Evolutionary conservation across 1,139 yeast genomes (phyloP).

Genomic region (Suhomyces maxii): DNA sequence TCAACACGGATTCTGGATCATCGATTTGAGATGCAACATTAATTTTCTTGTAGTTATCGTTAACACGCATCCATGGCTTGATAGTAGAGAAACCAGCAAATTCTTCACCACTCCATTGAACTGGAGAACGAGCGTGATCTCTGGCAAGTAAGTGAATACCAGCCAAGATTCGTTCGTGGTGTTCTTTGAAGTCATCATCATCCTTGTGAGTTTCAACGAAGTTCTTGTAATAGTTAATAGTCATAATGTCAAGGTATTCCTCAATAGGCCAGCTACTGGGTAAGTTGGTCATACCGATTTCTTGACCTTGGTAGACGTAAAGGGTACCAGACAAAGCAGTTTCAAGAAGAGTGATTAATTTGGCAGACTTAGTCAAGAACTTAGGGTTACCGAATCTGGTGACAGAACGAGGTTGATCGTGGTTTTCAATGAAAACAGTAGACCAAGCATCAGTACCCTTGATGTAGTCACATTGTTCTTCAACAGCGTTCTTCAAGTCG

Average conservation of each 20-base stretch:
- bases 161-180: conserved; percentile 31
- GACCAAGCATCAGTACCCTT: conserved; percentile 60
- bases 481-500: conserved; percentile 46
- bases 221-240: conserved; percentile 42
- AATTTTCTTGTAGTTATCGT: conserved; percentile 49
- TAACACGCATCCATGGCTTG: conserved; percentile 57
- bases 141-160: conserved; percentile 42
- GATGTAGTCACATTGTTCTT: conserved; percentile 35
- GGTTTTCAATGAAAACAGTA: conserved; percentile 57
- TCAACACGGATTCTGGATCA: conserved; percentile 48
- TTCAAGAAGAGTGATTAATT: conserved; percentile 49
- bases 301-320: conserved; percentile 62
- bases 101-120: conserved; percentile 52
- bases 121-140: conserved; percentile 60
- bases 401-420: conserved; percentile 57
- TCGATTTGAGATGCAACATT: conserved; percentile 49
- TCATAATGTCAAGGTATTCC: conserved; percentile 53
- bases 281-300: conserved; percentile 55
- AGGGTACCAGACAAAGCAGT: conserved; percentile 55
- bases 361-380: conserved; percentile 39
- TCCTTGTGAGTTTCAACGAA: conserved; percentile 33
- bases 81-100: conserved; percentile 52
- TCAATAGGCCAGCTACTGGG: conserved; percentile 47
- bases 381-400: conserved; percentile 50
- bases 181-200: conserved; percentile 27